These are phyloP conservation scores for Epichloe bromicola DNA, from an alignment of 2,329 filamentous ascomycete species.

Conservation along the genomic window DNA sequence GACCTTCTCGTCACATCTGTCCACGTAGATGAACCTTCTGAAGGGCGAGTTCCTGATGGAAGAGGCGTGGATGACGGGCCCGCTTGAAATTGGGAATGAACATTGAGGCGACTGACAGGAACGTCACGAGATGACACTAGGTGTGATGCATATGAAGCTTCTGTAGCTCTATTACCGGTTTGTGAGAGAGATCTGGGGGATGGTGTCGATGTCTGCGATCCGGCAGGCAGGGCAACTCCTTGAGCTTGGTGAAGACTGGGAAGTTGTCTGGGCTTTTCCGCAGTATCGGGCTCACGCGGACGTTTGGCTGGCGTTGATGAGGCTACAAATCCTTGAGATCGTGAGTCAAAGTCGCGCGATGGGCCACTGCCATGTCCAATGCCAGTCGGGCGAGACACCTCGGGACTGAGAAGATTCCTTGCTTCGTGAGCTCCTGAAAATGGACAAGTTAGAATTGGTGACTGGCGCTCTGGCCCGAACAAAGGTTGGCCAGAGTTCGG, in stretches of 20 bases:
- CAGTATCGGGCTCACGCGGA: constrained; percentile 16
- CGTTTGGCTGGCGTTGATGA: constrained; percentile 19
- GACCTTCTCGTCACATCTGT: constrained; percentile 20
- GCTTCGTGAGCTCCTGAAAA: constrained; percentile 18
- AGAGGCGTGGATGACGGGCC: constrained; percentile 11
- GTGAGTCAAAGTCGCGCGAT: constrained; percentile 13
- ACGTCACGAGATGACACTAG: constrained; percentile 11
- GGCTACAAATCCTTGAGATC: constrained; percentile 10
- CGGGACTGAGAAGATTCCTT: constrained; percentile 20
- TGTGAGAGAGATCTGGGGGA: constrained; percentile 25
- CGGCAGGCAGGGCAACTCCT: constrained; percentile 12
- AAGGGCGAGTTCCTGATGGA: constrained; percentile 9
- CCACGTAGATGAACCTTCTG: constrained; percentile 17
- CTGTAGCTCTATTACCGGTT: constrained; percentile 15
- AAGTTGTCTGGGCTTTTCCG: constrained; percentile 16
- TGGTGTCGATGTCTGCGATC: constrained; percentile 11
- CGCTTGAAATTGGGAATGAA: constrained; percentile 13
- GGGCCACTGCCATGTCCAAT: constrained; percentile 13
- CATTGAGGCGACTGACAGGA: constrained; percentile 8
- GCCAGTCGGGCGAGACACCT: constrained; percentile 16
- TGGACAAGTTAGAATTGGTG: constrained; percentile 18
- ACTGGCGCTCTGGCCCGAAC: constrained; percentile 20
- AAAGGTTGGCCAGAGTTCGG: constrained; percentile 7
- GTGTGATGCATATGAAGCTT: constrained; percentile 13
- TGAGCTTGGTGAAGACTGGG: constrained; percentile 14